Conservation (phyloP, 768 basidiomycete genomes). For the Sarcodon aspratus region DNA sequence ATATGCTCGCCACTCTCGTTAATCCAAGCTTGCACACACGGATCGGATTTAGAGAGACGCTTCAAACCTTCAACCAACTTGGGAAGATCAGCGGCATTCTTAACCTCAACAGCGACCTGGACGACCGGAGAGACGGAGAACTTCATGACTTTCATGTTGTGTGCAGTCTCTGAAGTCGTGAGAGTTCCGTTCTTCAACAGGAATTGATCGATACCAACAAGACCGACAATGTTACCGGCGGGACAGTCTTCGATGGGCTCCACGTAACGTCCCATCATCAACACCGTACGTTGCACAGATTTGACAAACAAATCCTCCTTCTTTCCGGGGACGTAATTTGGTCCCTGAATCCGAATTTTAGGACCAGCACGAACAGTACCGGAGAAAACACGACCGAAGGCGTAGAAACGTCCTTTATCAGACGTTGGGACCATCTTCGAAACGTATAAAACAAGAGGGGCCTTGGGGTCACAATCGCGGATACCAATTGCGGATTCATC, state of each 20-base stretch:
- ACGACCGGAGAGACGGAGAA: constrained; percentile 99
- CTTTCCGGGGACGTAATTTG: constrained; percentile 97
- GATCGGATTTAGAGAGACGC: constrained; percentile 99
- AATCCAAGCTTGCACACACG: constrained; percentile 96
- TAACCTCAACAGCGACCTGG: constrained; percentile 97
- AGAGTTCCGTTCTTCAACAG: constrained; percentile 98
- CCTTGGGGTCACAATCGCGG: constrained; percentile 94
- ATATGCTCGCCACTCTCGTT: constrained; percentile 92
- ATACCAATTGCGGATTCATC: constrained; percentile 98
- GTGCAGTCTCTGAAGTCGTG: constrained; percentile 95
- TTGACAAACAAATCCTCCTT: constrained; percentile 98
- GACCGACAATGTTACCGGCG: constrained; percentile 96
- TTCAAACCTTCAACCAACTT: constrained; percentile 99
- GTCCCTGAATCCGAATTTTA: constrained; percentile 98
- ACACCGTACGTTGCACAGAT: constrained; percentile 94
- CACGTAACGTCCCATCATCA: constrained; percentile 99
- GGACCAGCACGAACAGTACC: constrained; percentile 96
- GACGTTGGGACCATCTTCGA: constrained; percentile 99
- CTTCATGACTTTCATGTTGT: constrained; percentile 99
- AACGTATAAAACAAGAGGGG: constrained; percentile 93
- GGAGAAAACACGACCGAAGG: constrained; percentile 99
- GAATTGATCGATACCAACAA: constrained; percentile 99
- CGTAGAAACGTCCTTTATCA: constrained; percentile 99
- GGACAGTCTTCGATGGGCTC: constrained; percentile 99
- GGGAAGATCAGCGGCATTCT: constrained; percentile 97